Conservation (phyloP, 2,329 filamentous ascomycete species). For the Ophiostoma sp. region DNA sequence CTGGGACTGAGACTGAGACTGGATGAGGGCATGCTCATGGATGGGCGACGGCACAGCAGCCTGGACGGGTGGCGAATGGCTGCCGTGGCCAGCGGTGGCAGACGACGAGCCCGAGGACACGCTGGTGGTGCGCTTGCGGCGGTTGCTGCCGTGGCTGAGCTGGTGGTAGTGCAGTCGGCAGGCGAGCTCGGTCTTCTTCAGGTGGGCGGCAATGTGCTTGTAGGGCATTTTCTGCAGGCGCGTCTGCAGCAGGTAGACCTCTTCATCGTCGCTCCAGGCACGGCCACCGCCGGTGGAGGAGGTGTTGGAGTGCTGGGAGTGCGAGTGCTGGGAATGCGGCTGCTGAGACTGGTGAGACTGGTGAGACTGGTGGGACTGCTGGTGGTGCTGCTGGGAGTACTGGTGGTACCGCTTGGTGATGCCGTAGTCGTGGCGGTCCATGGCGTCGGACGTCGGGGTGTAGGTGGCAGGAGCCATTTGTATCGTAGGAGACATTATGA, state of each 20-base stretch:
- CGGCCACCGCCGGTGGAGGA: constrained; percentile 68
- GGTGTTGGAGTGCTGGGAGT: constrained; percentile 29
- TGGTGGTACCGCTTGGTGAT: constrained; percentile 56
- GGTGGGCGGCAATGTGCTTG: constrained; percentile 78
- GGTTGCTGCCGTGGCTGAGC: constrained; percentile 73
- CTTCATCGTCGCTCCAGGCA: constrained; percentile 85
- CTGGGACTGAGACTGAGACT: not conserved
- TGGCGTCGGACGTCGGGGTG: constrained; percentile 47
- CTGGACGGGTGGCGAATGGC: constrained; percentile 47
- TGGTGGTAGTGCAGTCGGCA: constrained; percentile 86
- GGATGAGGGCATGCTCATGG: constrained; percentile 38
- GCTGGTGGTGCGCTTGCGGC: constrained; percentile 69
- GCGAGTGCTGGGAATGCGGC: not conserved
- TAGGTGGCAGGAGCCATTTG: constrained; percentile 45
- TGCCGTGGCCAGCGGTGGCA: constrained; percentile 26
- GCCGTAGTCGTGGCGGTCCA: constrained; percentile 54
- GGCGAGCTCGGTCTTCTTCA: constrained; percentile 83
- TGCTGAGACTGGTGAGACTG: not conserved
- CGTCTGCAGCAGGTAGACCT: constrained; percentile 76
- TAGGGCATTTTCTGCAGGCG: constrained; percentile 85
- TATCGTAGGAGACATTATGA: constrained; percentile 46
- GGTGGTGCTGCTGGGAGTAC: not conserved
- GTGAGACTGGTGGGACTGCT: not conserved
- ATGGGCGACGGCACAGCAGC: constrained; percentile 47
- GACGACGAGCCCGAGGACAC: constrained; percentile 58